phyloP scores from a whole-genome alignment of 352 stramenopile species.

The Phytophthora megakarya region DNA sequence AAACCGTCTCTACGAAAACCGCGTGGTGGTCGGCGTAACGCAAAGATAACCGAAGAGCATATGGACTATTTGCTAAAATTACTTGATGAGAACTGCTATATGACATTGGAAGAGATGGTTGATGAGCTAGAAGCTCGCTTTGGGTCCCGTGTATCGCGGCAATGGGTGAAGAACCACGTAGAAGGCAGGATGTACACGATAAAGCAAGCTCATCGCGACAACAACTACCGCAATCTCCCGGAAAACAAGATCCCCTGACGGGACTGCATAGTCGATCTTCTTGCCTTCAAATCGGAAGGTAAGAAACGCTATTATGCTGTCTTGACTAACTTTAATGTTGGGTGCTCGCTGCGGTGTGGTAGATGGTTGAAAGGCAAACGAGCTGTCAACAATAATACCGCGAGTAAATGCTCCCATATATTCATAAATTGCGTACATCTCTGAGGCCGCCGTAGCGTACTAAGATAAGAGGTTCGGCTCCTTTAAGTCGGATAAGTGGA shows the following conservation, averaged over 20 bases:
- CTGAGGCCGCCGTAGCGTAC: not conserved
- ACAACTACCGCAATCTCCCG: conserved; percentile 1
- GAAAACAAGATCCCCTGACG: too few relatives aligned
- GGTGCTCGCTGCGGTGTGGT: not conserved
- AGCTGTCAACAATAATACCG: too few relatives aligned
- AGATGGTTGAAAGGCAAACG: too few relatives aligned
- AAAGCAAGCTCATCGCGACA: conserved; percentile 4
- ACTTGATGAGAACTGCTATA: conserved; percentile 2
- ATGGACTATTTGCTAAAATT: not conserved
- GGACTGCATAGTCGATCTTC: too few relatives aligned
- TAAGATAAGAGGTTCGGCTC: not conserved
- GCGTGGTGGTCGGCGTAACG: not conserved
- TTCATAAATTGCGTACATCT: conserved; percentile 1
- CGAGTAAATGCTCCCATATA: not conserved
- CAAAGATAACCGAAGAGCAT: not conserved
- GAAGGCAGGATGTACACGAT: not conserved
- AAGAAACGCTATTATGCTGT: not conserved
- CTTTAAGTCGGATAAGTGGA: not conserved
- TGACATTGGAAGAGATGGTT: not conserved
- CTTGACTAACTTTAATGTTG: not conserved
- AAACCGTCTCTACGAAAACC: not conserved
- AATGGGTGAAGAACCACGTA: not conserved
- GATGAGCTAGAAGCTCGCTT: not conserved
- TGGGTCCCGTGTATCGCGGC: not conserved
- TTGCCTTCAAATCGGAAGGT: too few relatives aligned